phyloP scores from a whole-genome alignment of 1,284 basidiomycete genomes.

The Moniliophthora roreri region DNA sequence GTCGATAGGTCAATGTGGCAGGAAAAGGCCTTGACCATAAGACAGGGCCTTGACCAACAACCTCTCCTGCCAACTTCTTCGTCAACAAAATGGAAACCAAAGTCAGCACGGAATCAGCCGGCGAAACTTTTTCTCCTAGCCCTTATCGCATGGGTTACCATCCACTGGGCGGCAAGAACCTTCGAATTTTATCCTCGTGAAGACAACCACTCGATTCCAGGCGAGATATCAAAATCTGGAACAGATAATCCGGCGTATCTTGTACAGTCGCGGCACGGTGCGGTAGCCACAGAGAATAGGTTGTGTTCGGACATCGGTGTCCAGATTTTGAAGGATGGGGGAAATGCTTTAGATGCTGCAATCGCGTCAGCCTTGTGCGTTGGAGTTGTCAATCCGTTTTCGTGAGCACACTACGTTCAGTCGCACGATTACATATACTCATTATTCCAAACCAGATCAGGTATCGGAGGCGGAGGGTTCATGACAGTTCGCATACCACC shows the following conservation, averaged over 20 bases:
- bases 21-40: too few species aligned
- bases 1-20: too few species aligned
- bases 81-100: too few species aligned
- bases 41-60: too few species aligned
- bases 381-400: slow-evolving; percentile 28
- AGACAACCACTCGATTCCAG: too few species aligned
- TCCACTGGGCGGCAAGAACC: too few species aligned
- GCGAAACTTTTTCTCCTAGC: too few species aligned
- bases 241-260: slow-evolving; percentile 1
- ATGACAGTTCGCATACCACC: slow-evolving; percentile 43
- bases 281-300: slow-evolving; percentile 22
- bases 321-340: slow-evolving; percentile 45
- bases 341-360: slow-evolving; percentile 58
- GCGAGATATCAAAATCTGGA: background rate
- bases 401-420: slow-evolving; percentile 18
- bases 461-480: slow-evolving; percentile 22
- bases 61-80: too few species aligned
- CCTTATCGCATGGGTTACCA: too few species aligned
- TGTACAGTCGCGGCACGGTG: slow-evolving; percentile 19
- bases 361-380: slow-evolving; percentile 59
- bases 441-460: background rate
- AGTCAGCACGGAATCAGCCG: too few species aligned
- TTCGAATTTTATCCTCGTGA: background rate
- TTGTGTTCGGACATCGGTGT: slow-evolving; percentile 42
- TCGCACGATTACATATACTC: background rate